Percentiles rank a stretch among this genome's conserved stretches.
These are phyloP conservation scores for Thermothielavioides terrestris DNA, from an alignment of 495 filamentous ascomycete genomes.

Conservation along the genomic window DNA sequence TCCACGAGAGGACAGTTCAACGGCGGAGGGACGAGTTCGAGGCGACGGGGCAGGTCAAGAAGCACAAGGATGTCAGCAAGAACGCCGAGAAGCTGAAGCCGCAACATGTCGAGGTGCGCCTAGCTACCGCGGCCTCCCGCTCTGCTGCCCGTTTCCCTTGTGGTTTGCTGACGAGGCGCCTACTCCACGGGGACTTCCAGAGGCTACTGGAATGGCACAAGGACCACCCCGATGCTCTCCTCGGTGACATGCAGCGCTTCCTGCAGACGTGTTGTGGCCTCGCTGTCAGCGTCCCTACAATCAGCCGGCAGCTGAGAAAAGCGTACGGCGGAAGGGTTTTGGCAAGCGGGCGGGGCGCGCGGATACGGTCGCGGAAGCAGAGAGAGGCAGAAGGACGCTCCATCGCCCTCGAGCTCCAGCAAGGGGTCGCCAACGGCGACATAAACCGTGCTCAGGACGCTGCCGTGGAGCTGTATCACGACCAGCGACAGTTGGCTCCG, in stretches of 20 bases:
- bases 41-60: conserved; percentile 14
- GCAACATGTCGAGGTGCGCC: conserved; percentile 17
- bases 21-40: conserved; percentile 18
- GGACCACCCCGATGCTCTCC: conserved; percentile 18
- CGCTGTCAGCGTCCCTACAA: conserved; percentile 18
- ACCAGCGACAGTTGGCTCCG: conserved; percentile 5
- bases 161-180: background rate
- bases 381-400: conserved; percentile 11
- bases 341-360: conserved; percentile 2
- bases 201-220: conserved; percentile 24
- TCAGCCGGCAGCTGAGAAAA: conserved; percentile 11
- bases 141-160: background rate
- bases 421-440: background rate
- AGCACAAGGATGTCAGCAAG: conserved; percentile 21
- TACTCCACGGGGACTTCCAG: conserved; percentile 1
- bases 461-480: background rate
- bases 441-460: background rate
- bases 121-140: background rate
- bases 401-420: conserved; percentile 6
- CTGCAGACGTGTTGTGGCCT: conserved; percentile 15
- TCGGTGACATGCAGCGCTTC: conserved; percentile 25
- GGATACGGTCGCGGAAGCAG: conserved; percentile 9
- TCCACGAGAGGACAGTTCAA: conserved; percentile 20
- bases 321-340: conserved; percentile 4
- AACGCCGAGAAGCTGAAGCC: conserved; percentile 26